These are phyloP conservation scores for Tylopilus sp. DNA, from an alignment of 1,284 basidiomycete species.

Conservation along the genomic window DNA sequence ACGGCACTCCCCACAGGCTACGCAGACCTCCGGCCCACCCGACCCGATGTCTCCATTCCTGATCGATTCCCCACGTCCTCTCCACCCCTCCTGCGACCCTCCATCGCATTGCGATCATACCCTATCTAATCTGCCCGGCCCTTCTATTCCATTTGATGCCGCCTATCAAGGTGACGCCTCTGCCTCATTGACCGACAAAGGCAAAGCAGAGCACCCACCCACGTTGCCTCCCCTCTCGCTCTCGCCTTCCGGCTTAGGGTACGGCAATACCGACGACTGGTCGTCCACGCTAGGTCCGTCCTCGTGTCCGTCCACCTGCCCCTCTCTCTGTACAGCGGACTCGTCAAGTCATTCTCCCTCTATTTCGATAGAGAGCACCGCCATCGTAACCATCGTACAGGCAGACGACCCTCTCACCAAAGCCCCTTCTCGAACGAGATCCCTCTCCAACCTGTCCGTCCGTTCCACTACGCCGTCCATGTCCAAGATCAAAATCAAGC, in stretches of 20 bases:
- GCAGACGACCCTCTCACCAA: slow-evolving; percentile 19
- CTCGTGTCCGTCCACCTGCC: slow-evolving; percentile 45
- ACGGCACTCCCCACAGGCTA: slow-evolving; percentile 28
- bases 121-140: slow-evolving; percentile 30
- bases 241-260: slow-evolving; percentile 48
- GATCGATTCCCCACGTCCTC: slow-evolving; percentile 2
- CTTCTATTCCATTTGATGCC: slow-evolving; percentile 16
- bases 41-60: slow-evolving; percentile 30
- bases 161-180: slow-evolving; percentile 7
- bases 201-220: slow-evolving; percentile 60
- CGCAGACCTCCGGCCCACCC: slow-evolving; percentile 35
- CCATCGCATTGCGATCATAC: slow-evolving; percentile 11
- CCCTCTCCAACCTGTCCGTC: slow-evolving; percentile 53
- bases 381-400: slow-evolving; percentile 4
- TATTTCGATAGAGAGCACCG: slow-evolving; percentile 9
- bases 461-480: slow-evolving; percentile 46
- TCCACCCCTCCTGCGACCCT: slow-evolving; percentile 15
- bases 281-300: slow-evolving; percentile 51
- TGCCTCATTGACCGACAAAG: slow-evolving; percentile 40
- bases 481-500: slow-evolving; percentile 46
- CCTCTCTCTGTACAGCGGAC: slow-evolving; percentile 19
- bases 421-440: slow-evolving; percentile 47
- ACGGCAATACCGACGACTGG: slow-evolving; percentile 43
- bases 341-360: slow-evolving; percentile 18
- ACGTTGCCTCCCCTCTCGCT: slow-evolving; percentile 62